Evolutionary conservation across 2,329 filamentous ascomycete species (phyloP).

Genomic region (Penicillium nordicum): DNA sequence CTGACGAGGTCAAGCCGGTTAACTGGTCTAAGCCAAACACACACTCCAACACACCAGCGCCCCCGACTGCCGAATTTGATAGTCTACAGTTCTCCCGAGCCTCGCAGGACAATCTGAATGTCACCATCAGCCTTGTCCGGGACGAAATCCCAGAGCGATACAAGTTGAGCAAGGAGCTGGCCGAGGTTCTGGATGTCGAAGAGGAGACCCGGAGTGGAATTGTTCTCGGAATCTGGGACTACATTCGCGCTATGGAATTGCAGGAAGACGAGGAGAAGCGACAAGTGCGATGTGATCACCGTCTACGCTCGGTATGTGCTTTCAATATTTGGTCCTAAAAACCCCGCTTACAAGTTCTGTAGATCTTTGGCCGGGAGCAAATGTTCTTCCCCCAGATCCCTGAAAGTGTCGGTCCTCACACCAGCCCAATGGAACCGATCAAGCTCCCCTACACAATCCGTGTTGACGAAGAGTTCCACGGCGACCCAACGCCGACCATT

Average conservation of each 20-base stretch:
- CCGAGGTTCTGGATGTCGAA: slow-evolving; percentile 78
- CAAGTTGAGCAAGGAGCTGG: slow-evolving; percentile 71
- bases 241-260: slow-evolving; percentile 77
- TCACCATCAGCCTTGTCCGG: slow-evolving; percentile 79
- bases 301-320: slow-evolving; percentile 66
- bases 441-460: slow-evolving; percentile 89
- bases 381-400: slow-evolving; percentile 84
- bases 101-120: slow-evolving; percentile 87
- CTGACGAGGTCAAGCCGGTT: slow-evolving; percentile 51
- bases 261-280: slow-evolving; percentile 95
- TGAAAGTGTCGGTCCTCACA: slow-evolving; percentile 73
- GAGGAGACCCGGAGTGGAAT: slow-evolving; percentile 86
- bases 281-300: slow-evolving; percentile 84
- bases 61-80: slow-evolving; percentile 76
- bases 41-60: slow-evolving; percentile 51
- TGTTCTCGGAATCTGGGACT: slow-evolving; percentile 92
- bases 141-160: slow-evolving; percentile 86
- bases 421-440: slow-evolving; percentile 75
- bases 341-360: slow-evolving; percentile 12
- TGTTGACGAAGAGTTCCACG: slow-evolving; percentile 79
- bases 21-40: slow-evolving; percentile 82
- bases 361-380: slow-evolving; percentile 72
- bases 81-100: slow-evolving; percentile 86
- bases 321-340: not conserved
- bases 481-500: slow-evolving; percentile 70